These are phyloP conservation scores for Diplosphaera chodatii DNA, from an alignment of 139 green algal genomes.

Conservation along the genomic window DNA sequence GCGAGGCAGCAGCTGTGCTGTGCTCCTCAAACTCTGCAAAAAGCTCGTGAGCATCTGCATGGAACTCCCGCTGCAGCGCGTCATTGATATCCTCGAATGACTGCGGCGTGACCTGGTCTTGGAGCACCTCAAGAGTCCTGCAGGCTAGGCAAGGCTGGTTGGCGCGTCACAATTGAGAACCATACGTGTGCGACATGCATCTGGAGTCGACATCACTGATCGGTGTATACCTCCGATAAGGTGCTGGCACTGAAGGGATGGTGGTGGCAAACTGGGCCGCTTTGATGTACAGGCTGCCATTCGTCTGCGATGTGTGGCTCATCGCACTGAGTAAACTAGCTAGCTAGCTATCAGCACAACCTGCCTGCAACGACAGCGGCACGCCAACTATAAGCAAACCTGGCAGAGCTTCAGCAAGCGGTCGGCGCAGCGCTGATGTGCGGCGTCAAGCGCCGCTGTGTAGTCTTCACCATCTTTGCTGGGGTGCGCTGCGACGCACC, in stretches of 20 bases:
- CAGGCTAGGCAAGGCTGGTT: too few relatives aligned
- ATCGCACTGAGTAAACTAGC: too few relatives aligned
- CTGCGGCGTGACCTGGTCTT: conserved; percentile 58
- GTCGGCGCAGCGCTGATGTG: conserved; percentile 29
- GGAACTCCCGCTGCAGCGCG: conserved; percentile 38
- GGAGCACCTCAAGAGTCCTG: conserved; percentile 55
- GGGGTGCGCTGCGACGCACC: conserved; percentile 10
- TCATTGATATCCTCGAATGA: conserved; percentile 40
- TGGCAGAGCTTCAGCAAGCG: conserved; percentile 21
- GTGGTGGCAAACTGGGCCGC: conserved; percentile 70
- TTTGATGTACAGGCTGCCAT: conserved; percentile 88
- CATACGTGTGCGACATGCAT: too few relatives aligned
- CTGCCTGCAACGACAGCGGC: too few relatives aligned
- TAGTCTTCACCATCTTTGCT: conserved; percentile 16
- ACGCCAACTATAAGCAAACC: too few relatives aligned
- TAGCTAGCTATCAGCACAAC: too few relatives aligned
- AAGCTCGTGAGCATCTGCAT: conserved; percentile 7
- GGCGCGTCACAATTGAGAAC: too few relatives aligned
- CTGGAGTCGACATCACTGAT: too few relatives aligned
- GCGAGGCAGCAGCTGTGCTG: conserved; percentile 61
- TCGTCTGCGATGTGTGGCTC: too few relatives aligned
- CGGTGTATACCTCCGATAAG: conserved; percentile 32
- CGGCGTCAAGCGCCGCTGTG: conserved; percentile 7
- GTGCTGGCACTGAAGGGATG: conserved; percentile 28
- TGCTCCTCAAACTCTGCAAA: conserved; percentile 64